A percentile compares a stretch with the other conserved stretches of the same genome.
Conservation (phyloP, 257 asterid species). For the Craterostigma plantagineum region DNA sequence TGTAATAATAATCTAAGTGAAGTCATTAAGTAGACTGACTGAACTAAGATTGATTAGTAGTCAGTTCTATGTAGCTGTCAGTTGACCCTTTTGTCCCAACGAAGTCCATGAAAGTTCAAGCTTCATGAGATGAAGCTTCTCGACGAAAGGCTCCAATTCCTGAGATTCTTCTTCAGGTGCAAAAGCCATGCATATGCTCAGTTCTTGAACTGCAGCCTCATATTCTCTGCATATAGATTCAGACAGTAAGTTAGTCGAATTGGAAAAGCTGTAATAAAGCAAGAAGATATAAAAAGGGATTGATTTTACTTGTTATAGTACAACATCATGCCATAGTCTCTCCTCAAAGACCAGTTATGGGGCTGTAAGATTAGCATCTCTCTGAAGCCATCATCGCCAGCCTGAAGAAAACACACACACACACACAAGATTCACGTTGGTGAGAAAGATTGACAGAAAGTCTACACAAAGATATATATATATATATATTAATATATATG, state of each 20-base stretch:
- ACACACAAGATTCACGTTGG: not conserved
- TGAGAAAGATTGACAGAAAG: not conserved
- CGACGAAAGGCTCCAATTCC: conserved; percentile 62
- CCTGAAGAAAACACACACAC: conserved; percentile 22
- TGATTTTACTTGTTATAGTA: conserved; percentile 53
- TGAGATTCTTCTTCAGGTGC: conserved; percentile 85
- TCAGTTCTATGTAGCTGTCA: not conserved
- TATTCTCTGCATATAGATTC: conserved; percentile 35
- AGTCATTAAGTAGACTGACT: too few relatives aligned
- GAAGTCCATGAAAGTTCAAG: conserved; percentile 20
- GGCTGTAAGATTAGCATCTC: conserved; percentile 83
- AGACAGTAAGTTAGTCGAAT: not conserved
- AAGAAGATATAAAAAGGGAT: not conserved
- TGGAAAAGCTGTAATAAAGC: not conserved
- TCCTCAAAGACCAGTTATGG: conserved; percentile 67
- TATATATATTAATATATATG: conserved; percentile 14
- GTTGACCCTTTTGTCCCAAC: not conserved
- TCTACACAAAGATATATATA: too few relatives aligned
- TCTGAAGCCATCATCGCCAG: conserved; percentile 86
- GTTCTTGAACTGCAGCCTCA: conserved; percentile 82
- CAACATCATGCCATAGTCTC: conserved; percentile 88
- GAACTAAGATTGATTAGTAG: too few relatives aligned
- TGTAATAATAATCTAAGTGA: too few relatives aligned
- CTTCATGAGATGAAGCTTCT: conserved; percentile 57
- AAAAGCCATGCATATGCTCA: conserved; percentile 91